phyloP scores from a whole-genome alignment of 2,329 filamentous ascomycete species.

The Penicillium sp. region DNA sequence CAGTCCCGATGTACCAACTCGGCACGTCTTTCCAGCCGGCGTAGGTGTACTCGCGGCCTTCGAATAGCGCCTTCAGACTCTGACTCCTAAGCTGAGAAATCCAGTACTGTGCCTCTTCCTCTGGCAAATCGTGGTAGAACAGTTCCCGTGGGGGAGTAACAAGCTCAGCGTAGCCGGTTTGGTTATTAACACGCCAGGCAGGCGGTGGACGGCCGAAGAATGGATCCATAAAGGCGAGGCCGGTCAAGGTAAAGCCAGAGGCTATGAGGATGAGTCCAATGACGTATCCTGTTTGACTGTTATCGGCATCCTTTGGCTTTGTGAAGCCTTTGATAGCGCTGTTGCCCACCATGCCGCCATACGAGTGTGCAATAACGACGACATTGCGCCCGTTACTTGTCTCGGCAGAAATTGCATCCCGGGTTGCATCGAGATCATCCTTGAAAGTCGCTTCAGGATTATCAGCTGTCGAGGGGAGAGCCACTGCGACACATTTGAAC shows the following conservation, averaged over 20 bases:
- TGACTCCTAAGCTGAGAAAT: constrained; percentile 45
- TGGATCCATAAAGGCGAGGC: constrained; percentile 45
- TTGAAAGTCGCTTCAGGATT: constrained; percentile 43
- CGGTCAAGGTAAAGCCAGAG: constrained; percentile 47
- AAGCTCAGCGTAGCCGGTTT: constrained; percentile 48
- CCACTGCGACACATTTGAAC: constrained; percentile 39
- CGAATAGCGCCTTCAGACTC: constrained; percentile 48
- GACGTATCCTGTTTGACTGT: constrained; percentile 37
- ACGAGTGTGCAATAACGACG: constrained; percentile 53
- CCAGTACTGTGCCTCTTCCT: constrained; percentile 49
- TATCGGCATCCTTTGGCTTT: constrained; percentile 5
- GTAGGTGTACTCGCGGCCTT: constrained; percentile 49
- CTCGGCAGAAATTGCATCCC: constrained; percentile 40
- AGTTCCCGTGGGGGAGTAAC: constrained; percentile 41
- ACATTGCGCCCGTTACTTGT: constrained; percentile 46
- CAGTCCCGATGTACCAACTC: constrained; percentile 50
- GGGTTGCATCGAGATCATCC: constrained; percentile 47
- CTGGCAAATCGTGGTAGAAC: constrained; percentile 55
- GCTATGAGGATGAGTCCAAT: constrained; percentile 51
- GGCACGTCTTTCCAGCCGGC: constrained; percentile 54
- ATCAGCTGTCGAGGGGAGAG: constrained; percentile 43
- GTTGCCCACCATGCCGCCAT: constrained; percentile 51
- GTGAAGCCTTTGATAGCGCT: constrained; percentile 52
- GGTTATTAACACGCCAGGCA: constrained; percentile 42
- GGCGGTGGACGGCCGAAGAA: constrained; percentile 49